Base-by-base conservation (phyloP, 805 yeast species). In the Hanseniaspora clermontiae region DNA sequence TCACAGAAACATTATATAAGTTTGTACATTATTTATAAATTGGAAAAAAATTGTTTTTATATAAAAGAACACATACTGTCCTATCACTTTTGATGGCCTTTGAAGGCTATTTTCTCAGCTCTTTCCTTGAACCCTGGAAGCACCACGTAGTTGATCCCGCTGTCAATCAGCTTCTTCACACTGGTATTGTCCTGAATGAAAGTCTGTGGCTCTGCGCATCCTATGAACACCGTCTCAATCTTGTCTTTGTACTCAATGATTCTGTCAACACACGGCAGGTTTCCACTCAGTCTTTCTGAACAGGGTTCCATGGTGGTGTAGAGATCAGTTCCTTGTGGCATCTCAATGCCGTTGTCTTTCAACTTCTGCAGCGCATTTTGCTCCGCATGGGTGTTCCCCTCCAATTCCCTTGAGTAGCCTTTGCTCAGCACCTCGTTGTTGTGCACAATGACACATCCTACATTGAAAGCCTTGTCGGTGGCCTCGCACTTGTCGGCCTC, bases 251-350 rank as follows among this genome's bases (percentile, higher is more conserved):
- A 67, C 4, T 71, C 74, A 51, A 90, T 64, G 7, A 93, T 81
- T 32, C 97, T 75, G 59, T 89, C 89, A 2, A 81, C 82, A 69
- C 98, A 93, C 0, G 98, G 96, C 52, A 75, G 63, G 61, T 91
- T 90, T 0, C 97, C 97, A 65, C 96, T 88, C 37, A 91, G 72
- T 55, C 98, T 75, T 57, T 79, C 77, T 6, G 95, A 82, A 66
- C 98, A 93, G 0, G 98, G 98, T 65, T 93, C 98, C 97, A 93
- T 93, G 0, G 97, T 88, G 0, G 97, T 91, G 68, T 87, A 93
- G 12, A 93, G 68, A 40, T 85, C 87, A 0, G 93, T 80, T 0
- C 95, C 95, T 9, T 63, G 65, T 0, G 96, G 96, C 2, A 88
- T 73, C 2, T 70, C 70, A 5, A 58, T 59, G 1, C 69, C 66